Evolutionary conservation across 257 asterid species (phyloP).

Genomic region (Datura wrightii): DNA sequence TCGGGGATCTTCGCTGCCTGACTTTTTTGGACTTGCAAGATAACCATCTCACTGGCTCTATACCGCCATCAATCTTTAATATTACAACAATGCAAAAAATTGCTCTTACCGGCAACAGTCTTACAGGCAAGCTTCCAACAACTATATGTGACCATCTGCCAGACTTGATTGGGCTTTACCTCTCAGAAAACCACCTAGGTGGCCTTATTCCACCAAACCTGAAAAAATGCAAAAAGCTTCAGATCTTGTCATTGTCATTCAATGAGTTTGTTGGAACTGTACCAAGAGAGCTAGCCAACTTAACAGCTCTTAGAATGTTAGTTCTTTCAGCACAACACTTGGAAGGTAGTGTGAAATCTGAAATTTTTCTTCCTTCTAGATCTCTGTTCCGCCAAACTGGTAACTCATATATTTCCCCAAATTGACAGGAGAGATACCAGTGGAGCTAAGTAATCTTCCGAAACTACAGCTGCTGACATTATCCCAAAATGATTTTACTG

Average conservation of each 20-base stretch:
- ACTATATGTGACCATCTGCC: too few relatives aligned
- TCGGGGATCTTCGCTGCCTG: not conserved
- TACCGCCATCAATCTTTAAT: too few relatives aligned
- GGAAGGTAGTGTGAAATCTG: not conserved
- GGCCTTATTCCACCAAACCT: too few relatives aligned
- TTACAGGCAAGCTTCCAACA: not conserved
- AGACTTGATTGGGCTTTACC: not conserved
- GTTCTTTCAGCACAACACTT: not conserved
- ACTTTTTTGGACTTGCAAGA: not conserved
- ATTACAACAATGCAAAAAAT: not conserved
- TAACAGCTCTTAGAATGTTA: not conserved
- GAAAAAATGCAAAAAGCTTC: too few relatives aligned
- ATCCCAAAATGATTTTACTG: conserved; percentile 26
- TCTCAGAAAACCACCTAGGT: not conserved
- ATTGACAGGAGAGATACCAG: conserved; percentile 31
- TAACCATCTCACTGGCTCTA: too few relatives aligned
- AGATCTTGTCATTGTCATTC: too few relatives aligned
- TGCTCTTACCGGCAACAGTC: not conserved
- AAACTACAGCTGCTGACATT: conserved; percentile 12
- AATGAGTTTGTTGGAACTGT: too few relatives aligned
- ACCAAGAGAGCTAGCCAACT: not conserved
- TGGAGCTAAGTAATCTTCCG: not conserved
- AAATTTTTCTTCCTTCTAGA: too few relatives aligned
- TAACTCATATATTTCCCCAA: not conserved
- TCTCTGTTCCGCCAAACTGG: not conserved